Conservation (phyloP, 129 eudicot genomes). For the Flaveria trinervia region DNA sequence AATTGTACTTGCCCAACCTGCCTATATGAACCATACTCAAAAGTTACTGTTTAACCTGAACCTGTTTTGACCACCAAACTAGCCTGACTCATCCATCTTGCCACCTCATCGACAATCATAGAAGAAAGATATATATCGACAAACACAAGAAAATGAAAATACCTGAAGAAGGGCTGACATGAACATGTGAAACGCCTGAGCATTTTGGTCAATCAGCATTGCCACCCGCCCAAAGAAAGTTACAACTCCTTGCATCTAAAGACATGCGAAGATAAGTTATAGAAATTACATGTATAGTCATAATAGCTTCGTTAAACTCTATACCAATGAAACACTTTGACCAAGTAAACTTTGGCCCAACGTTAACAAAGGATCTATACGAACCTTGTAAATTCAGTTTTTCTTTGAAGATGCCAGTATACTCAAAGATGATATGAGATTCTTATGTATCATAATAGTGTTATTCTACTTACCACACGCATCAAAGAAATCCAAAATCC, state of each 20-base stretch:
- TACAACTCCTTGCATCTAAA: conserved; percentile 84
- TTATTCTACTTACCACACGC: conserved; percentile 72
- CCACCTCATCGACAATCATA: background rate
- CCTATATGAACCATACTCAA: background rate
- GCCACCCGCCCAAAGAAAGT: conserved; percentile 84
- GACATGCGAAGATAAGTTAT: conserved; percentile 4
- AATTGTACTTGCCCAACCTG: background rate
- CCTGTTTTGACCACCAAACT: background rate
- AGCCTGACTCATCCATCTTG: background rate
- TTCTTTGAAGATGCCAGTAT: background rate
- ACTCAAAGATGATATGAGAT: conserved; percentile 46
- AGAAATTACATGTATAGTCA: background rate
- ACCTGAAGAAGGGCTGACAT: conserved; percentile 96
- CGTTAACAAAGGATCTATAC: too few relatives aligned
- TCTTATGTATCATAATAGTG: background rate
- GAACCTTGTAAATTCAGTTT: background rate
- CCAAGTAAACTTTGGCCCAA: too few relatives aligned
- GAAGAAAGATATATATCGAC: background rate
- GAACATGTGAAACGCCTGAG: conserved; percentile 91
- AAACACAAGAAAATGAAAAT: conserved; percentile 8
- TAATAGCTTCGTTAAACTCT: background rate
- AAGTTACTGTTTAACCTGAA: background rate
- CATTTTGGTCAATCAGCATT: conserved; percentile 80
- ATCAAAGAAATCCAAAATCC: conserved; percentile 85
- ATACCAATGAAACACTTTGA: too few relatives aligned